Evolutionary conservation across 306 rosid genomes (phyloP).

Genomic region (Cotoneaster glaucophyllus): DNA sequence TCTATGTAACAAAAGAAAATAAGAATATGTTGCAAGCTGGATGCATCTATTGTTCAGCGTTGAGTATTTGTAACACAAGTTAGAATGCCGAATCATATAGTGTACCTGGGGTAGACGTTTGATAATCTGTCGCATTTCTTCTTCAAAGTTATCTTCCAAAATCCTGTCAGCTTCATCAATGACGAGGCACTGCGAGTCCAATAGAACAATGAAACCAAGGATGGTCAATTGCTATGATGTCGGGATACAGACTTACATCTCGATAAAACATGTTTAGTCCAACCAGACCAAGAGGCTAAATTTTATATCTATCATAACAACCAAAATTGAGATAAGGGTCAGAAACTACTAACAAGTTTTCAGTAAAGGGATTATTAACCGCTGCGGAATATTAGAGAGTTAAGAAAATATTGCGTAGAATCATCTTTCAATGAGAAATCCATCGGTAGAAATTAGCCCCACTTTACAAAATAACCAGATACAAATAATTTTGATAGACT

Average conservation of each 20-base stretch:
- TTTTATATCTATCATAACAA: background rate
- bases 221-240: background rate
- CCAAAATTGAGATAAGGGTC: background rate
- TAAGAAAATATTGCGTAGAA: background rate
- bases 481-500: background rate
- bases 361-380: background rate
- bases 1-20: no score
- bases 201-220: background rate
- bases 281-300: background rate
- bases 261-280: background rate
- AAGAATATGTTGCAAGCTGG: background rate
- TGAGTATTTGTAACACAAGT: background rate
- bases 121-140: conserved; percentile 89
- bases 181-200: conserved; percentile 63
- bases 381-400: background rate
- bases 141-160: conserved; percentile 90
- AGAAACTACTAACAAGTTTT: background rate
- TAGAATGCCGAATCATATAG: background rate
- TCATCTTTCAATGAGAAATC: background rate
- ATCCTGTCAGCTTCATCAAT: conserved; percentile 98
- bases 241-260: background rate
- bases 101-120: conserved; percentile 72
- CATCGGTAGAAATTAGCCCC: background rate
- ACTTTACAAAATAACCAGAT: background rate
- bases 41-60: background rate